phyloP scores from a whole-genome alignment of 768 basidiomycete species.

The Pleurotus sapidus region DNA sequence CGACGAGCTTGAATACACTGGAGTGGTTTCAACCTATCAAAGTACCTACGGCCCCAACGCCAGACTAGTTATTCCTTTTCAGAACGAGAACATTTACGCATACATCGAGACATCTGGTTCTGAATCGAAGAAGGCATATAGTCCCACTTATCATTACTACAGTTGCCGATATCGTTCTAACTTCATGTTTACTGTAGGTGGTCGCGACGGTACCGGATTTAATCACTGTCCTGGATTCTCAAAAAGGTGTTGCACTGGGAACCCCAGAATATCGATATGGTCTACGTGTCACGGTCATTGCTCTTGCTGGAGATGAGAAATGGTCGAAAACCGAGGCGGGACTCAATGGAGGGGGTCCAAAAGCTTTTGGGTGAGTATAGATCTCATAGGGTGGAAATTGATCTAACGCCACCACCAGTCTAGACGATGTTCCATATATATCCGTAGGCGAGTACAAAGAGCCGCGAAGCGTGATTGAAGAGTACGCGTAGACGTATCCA shows the following conservation, averaged over 20 bases:
- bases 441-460: constrained; percentile 4
- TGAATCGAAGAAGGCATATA: constrained; percentile 11
- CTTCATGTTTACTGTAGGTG: constrained; percentile 26
- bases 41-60: constrained; percentile 16
- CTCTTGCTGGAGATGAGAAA: constrained; percentile 4
- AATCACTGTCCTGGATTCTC: constrained; percentile 60
- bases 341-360: constrained; percentile 1
- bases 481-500: constrained; percentile 7
- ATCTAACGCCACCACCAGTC: background rate
- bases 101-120: constrained; percentile 33
- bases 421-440: background rate
- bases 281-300: constrained; percentile 6
- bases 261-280: constrained; percentile 45
- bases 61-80: constrained; percentile 52
- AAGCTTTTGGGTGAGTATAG: constrained; percentile 8
- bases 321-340: constrained; percentile 5
- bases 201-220: constrained; percentile 63
- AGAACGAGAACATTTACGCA: constrained; percentile 60
- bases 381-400: background rate
- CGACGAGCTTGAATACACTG: constrained; percentile 26
- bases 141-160: background rate
- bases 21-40: background rate
- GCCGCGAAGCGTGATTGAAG: constrained; percentile 1
- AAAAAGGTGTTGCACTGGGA: constrained; percentile 58
- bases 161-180: background rate